Percentiles rank a stretch among this genome's conserved stretches.
Evolutionary conservation across 441 rosid genomes (phyloP).

Genomic region (Erodium trifolium): DNA sequence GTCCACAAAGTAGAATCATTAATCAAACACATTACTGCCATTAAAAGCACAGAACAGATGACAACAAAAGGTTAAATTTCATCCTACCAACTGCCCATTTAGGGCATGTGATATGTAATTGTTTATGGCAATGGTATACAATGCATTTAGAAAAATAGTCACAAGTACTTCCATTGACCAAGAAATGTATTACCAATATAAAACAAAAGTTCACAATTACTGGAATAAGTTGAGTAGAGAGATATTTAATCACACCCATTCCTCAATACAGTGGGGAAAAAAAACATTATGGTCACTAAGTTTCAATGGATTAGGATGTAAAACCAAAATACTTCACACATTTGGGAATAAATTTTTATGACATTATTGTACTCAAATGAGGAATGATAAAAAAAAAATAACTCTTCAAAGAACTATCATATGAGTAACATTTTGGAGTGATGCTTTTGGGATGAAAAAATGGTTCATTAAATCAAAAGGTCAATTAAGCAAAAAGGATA

Average conservation of each 20-base stretch:
- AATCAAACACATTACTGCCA: background rate
- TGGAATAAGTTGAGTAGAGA: constrained; percentile 1
- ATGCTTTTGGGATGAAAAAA: background rate
- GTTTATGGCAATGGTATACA: background rate
- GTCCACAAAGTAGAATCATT: constrained; percentile 2
- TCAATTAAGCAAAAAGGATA: background rate
- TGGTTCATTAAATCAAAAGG: background rate
- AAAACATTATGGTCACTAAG: background rate
- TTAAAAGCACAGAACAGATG: no score
- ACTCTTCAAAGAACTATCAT: background rate
- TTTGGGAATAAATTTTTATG: background rate
- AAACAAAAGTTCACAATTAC: background rate
- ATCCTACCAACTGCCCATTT: background rate
- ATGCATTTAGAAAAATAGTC: constrained; percentile 3
- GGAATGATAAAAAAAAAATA: background rate
- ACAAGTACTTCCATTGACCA: constrained; percentile 1
- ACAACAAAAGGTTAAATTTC: no score
- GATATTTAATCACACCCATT: background rate
- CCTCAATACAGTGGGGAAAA: background rate
- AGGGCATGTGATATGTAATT: background rate
- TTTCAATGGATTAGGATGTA: background rate
- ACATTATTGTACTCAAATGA: background rate
- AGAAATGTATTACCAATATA: background rate
- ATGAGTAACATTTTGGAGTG: background rate
- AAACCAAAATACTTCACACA: background rate